phyloP scores from a whole-genome alignment of 2,329 filamentous ascomycete species.

The Akanthomyces uredinophilus region DNA sequence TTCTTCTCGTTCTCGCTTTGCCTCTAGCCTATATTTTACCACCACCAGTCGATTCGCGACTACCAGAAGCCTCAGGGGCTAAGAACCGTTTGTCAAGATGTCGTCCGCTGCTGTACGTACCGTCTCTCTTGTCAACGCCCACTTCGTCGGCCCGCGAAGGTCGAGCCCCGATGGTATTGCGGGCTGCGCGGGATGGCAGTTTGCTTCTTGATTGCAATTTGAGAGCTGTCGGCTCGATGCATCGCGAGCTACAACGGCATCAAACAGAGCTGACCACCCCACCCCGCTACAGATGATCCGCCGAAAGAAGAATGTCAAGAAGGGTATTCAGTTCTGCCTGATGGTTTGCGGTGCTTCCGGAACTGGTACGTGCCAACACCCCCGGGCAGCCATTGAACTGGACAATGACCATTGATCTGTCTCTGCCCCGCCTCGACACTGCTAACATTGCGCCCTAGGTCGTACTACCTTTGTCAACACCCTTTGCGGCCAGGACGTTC shows the following conservation, averaged over 20 bases:
- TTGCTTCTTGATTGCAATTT: neutral
- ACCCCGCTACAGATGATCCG: conserved; percentile 78
- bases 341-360: conserved; percentile 99
- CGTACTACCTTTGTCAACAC: conserved; percentile 99
- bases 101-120: conserved; percentile 23
- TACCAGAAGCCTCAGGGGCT: conserved; percentile 12
- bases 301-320: conserved; percentile 99
- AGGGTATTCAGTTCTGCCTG: conserved; percentile 99
- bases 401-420: neutral
- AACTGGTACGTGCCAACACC: conserved; percentile 65
- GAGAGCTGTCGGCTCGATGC: neutral
- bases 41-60: conserved; percentile 9
- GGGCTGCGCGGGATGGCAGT: neutral
- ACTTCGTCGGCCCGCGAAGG: neutral
- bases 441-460: conserved; percentile 46
- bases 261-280: conserved; percentile 4
- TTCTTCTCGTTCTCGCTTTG: neutral
- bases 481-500: conserved; percentile 89
- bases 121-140: conserved; percentile 5
- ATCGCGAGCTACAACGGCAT: neutral
- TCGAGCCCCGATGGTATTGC: neutral
- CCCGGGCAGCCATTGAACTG: neutral
- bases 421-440: neutral
- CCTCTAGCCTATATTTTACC: conserved; percentile 2
- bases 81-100: conserved; percentile 14